phyloP scores from a whole-genome alignment of 2,329 filamentous ascomycete genomes.

The Sclerotinia glacialis region DNA sequence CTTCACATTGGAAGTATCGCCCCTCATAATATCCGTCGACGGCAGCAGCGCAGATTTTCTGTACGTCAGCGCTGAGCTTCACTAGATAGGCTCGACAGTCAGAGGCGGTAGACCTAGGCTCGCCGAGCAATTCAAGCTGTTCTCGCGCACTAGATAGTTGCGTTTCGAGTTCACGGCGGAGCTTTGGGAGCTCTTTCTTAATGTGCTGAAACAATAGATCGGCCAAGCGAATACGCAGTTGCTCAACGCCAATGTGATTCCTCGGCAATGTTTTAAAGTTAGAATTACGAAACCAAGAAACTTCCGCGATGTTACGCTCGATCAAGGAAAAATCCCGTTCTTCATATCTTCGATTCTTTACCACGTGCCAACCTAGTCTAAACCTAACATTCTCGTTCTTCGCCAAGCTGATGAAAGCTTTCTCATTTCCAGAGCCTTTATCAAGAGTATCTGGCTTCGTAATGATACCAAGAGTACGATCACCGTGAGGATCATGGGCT shows the following conservation, averaged over 20 bases:
- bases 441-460: constrained; percentile 47
- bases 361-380: constrained; percentile 49
- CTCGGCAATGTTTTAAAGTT: constrained; percentile 34
- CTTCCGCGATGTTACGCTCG: constrained; percentile 31
- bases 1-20: constrained; percentile 32
- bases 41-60: constrained; percentile 37
- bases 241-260: constrained; percentile 34
- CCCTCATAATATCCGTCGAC: constrained; percentile 40
- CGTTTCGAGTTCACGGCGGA: constrained; percentile 30
- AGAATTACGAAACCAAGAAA: constrained; percentile 31
- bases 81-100: constrained; percentile 35
- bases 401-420: constrained; percentile 40
- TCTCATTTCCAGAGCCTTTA: constrained; percentile 41
- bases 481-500: constrained; percentile 39
- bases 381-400: constrained; percentile 44
- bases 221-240: constrained; percentile 32
- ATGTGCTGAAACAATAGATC: constrained; percentile 38
- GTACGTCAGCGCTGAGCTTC: constrained; percentile 36
- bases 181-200: constrained; percentile 36
- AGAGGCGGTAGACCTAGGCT: constrained; percentile 23
- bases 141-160: constrained; percentile 16
- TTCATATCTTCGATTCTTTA: constrained; percentile 47
- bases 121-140: constrained; percentile 24
- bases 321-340: constrained; percentile 37
- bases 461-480: constrained; percentile 46